Evolutionary conservation across 2,329 filamentous ascomycete species (phyloP), one percentile per base, ranked within the genome.

Genomic region (Aspergillus alliaceus): DNA sequence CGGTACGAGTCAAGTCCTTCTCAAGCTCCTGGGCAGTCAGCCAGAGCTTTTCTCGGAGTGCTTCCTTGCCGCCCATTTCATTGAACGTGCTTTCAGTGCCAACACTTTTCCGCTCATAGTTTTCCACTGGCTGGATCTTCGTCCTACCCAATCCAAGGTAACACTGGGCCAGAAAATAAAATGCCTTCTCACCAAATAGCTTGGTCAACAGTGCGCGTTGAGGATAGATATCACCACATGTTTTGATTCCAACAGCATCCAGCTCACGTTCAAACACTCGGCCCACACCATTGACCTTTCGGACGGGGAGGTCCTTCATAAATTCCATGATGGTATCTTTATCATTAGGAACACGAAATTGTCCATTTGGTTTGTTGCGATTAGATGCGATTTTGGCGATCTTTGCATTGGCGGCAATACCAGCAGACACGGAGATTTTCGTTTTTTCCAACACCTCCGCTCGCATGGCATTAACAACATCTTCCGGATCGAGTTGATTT

Each of bases 381-480:
- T 99, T 97, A 18, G 91, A 96, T 66, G 90, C 91, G 31, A 99
- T 96, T 75, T 99, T 99, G 29, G 95, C 93, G 14, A 99, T 81
- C 69, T 92, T 93, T 0, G 93, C 88, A 72, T 99, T 99, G 1
- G 91, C 90, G 1, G 92, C 93, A 59, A 99, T 96, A 0, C 95
- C 95, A 0, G 93, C 95, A 15, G 93, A 97, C 3, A 99, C 88
- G 0, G 93, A 97, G 56, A 99, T 88, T 37, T 88, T 86, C 0
- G 91, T 89, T 66, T 84, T 86, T 59, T 90, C 84, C 35, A 89
- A 81, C 1, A 99, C 85, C 67, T 96, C 86, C 11, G 81, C 80
- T 9, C 95, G 86, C 78, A 98, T 86, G 65, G 93, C 86, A 44
- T 86, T 81, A 12, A 97, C 90, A 0, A 82, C 90, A 29, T 91